These are phyloP conservation scores for Zea mays DNA, from an alignment of 176 grass and related monocot species.

Conservation along the genomic window DNA sequence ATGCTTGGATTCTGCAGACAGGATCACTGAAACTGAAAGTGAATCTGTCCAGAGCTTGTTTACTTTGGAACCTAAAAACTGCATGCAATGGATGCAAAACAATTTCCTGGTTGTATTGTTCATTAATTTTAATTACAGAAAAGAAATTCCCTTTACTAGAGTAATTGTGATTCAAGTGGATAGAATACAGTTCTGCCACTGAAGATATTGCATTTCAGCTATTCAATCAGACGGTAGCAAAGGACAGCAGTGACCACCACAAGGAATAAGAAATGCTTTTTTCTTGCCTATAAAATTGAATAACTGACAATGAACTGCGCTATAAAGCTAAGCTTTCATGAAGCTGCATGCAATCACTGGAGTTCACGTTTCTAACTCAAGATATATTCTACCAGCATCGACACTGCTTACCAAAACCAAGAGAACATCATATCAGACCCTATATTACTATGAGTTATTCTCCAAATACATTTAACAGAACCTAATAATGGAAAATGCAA, in stretches of 20 bases:
- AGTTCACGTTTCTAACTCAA: neutral
- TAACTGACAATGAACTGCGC: neutral
- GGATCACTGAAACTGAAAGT: constrained; percentile 9
- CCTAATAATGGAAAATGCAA: neutral
- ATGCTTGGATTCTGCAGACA: neutral
- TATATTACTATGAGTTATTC: neutral
- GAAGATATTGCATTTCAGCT: constrained; percentile 4
- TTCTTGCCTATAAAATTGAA: neutral
- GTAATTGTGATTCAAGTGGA: neutral
- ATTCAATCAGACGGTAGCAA: neutral
- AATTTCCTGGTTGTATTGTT: neutral
- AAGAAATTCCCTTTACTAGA: neutral
- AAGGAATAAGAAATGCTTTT: neutral
- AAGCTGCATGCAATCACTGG: neutral
- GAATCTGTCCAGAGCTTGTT: neutral
- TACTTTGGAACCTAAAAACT: constrained; percentile 1
- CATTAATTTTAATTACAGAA: neutral
- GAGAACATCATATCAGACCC: neutral
- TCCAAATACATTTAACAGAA: neutral
- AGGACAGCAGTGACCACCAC: neutral
- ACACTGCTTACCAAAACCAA: neutral
- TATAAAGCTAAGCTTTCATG: neutral
- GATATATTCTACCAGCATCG: neutral
- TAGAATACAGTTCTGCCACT: neutral
- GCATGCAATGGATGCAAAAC: neutral